These are phyloP conservation scores for Delitschia confertaspora DNA, from an alignment of 495 filamentous ascomycete species.

Conservation along the genomic window DNA sequence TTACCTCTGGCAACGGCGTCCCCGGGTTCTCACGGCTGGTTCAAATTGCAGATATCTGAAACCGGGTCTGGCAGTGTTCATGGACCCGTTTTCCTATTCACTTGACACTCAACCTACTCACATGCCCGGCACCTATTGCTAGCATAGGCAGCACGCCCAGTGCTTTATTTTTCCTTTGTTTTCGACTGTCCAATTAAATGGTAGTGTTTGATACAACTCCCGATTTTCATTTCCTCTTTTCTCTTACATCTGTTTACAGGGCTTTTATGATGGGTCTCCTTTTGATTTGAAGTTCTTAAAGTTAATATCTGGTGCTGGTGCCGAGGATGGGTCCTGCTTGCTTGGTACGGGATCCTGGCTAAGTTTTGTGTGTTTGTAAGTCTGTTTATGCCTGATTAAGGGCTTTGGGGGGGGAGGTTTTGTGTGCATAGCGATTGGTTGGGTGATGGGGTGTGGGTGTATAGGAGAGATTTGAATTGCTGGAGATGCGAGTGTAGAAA, in stretches of 20 bases:
- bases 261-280: too few relatives aligned
- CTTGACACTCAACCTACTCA: background rate
- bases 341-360: background rate
- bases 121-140: background rate
- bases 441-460: background rate
- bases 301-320: conserved; percentile 21
- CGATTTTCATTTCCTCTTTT: background rate
- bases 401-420: background rate
- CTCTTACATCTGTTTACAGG: too few relatives aligned
- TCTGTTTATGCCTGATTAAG: background rate
- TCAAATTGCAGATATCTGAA: too few relatives aligned
- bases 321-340: too few relatives aligned
- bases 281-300: conserved; percentile 20
- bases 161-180: background rate
- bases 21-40: conserved; percentile 8
- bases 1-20: conserved; percentile 14
- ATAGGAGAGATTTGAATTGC: too few relatives aligned
- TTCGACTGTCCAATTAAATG: too few relatives aligned
- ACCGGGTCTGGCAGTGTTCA: background rate
- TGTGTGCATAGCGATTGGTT: conserved; percentile 2
- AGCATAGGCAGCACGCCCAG: too few relatives aligned
- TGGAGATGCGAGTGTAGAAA: too few relatives aligned
- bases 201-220: conserved; percentile 14
- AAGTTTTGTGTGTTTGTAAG: background rate
- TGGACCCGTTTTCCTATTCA: background rate